These are phyloP conservation scores for Saccharomyces hybrid DNA, from an alignment of 1,139 yeast genomes.

Conservation along the genomic window DNA sequence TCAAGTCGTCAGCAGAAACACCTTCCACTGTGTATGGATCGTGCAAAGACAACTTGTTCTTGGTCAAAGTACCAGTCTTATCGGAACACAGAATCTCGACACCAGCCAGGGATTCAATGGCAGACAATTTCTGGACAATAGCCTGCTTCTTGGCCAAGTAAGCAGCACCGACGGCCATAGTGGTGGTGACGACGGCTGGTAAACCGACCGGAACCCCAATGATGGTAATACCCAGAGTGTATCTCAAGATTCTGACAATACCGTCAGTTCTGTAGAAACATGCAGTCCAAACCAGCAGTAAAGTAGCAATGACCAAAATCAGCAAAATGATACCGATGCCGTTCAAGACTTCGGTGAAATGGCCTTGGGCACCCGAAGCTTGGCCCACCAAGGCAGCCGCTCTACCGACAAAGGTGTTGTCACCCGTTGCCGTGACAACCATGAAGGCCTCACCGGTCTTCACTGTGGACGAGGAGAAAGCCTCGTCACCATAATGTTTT, in stretches of 20 bases:
- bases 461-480: conserved; percentile 91
- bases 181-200: conserved; percentile 98
- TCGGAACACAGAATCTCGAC: conserved; percentile 98
- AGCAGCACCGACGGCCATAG: conserved; percentile 99
- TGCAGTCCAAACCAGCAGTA: conserved; percentile 87
- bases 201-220: conserved; percentile 99
- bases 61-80: conserved; percentile 98
- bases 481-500: conserved; percentile 80
- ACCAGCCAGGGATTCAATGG: conserved; percentile 98
- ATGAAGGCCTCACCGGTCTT: conserved; percentile 96
- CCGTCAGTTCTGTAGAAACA: conserved; percentile 89
- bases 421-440: conserved; percentile 96
- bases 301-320: conserved; percentile 81
- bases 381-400: conserved; percentile 95
- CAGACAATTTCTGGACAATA: conserved; percentile 95
- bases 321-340: conserved; percentile 92
- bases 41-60: conserved; percentile 91
- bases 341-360: conserved; percentile 94
- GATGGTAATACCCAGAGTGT: conserved; percentile 92
- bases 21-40: conserved; percentile 99
- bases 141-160: conserved; percentile 98
- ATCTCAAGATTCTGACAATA: conserved; percentile 87
- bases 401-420: conserved; percentile 86
- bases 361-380: conserved; percentile 92
- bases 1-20: conserved; percentile 93